Evolutionary conservation across 805 yeast species (phyloP).

Genomic region (Metschnikowia colocasiae): DNA sequence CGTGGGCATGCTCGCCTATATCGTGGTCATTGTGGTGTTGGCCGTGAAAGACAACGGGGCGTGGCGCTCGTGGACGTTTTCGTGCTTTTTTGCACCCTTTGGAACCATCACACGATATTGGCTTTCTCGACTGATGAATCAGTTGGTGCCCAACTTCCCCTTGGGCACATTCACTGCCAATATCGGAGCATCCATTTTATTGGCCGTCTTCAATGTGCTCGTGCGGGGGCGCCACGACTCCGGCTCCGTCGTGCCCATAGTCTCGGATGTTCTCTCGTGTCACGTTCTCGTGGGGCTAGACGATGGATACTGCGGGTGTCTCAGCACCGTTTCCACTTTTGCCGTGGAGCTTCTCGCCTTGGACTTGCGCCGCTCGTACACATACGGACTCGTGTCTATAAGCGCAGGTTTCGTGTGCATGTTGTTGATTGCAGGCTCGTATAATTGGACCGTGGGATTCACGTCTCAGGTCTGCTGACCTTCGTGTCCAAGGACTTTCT

Average conservation of each 20-base stretch:
- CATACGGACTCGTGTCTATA: constrained; percentile 51
- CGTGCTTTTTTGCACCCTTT: constrained; percentile 64
- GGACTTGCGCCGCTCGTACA: constrained; percentile 34
- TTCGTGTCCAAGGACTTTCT: no score
- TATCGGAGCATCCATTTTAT: constrained; percentile 41
- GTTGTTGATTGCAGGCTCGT: constrained; percentile 65
- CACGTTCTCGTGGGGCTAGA: constrained; percentile 52
- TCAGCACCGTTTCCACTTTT: constrained; percentile 77
- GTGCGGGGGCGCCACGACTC: constrained; percentile 38
- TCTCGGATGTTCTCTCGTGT: constrained; percentile 37
- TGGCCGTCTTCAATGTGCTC: constrained; percentile 43
- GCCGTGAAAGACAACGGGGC: constrained; percentile 28
- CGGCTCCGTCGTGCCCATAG: constrained; percentile 22
- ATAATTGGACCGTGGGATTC: constrained; percentile 61
- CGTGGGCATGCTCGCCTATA: constrained; percentile 24
- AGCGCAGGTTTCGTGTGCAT: constrained; percentile 44
- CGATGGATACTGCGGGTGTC: constrained; percentile 67
- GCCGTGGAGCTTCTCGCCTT: constrained; percentile 55
- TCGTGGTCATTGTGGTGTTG: constrained; percentile 42
- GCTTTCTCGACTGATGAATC: constrained; percentile 49
- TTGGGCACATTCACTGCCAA: constrained; percentile 50
- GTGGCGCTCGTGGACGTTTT: constrained; percentile 70
- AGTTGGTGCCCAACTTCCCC: constrained; percentile 45
- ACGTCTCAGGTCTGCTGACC: constrained; percentile 22
- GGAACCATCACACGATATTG: constrained; percentile 62